These are phyloP conservation scores for Yarrowia phangngaensis DNA, from an alignment of 805 yeast species.

Conservation along the genomic window DNA sequence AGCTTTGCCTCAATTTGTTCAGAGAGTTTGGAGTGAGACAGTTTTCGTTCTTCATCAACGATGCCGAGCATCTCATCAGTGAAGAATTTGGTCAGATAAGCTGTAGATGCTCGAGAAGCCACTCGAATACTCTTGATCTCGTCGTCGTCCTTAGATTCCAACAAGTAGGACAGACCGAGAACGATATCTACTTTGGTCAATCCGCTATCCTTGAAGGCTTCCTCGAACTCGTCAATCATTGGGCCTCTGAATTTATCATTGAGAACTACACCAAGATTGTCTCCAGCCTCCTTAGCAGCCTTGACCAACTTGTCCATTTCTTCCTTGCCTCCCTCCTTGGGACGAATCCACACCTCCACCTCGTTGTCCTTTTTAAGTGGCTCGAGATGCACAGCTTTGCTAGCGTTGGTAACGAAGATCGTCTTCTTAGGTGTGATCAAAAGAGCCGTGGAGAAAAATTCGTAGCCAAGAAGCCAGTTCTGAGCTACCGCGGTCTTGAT, in stretches of 20 bases:
- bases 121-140: constrained; percentile 62
- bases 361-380: constrained; percentile 48
- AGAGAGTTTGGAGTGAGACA: constrained; percentile 67
- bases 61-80: constrained; percentile 82
- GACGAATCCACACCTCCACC: constrained; percentile 64
- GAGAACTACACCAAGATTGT: constrained; percentile 58
- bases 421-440: constrained; percentile 58
- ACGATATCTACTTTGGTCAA: constrained; percentile 52
- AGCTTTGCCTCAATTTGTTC: constrained; percentile 77
- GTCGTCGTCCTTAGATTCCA: constrained; percentile 75
- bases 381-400: constrained; percentile 76
- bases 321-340: constrained; percentile 69
- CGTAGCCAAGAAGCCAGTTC: constrained; percentile 90
- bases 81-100: constrained; percentile 68
- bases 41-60: constrained; percentile 79
- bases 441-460: constrained; percentile 87
- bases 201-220: constrained; percentile 37
- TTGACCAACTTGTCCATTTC: constrained; percentile 57
- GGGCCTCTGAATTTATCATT: constrained; percentile 82
- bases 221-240: constrained; percentile 75
- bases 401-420: constrained; percentile 70
- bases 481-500: constrained; percentile 68
- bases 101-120: constrained; percentile 74
- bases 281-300: constrained; percentile 40
- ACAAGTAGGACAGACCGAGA: constrained; percentile 50